Base-by-base conservation (phyloP, 1,139 yeast species). In the Candida sanyaensis region DNA sequence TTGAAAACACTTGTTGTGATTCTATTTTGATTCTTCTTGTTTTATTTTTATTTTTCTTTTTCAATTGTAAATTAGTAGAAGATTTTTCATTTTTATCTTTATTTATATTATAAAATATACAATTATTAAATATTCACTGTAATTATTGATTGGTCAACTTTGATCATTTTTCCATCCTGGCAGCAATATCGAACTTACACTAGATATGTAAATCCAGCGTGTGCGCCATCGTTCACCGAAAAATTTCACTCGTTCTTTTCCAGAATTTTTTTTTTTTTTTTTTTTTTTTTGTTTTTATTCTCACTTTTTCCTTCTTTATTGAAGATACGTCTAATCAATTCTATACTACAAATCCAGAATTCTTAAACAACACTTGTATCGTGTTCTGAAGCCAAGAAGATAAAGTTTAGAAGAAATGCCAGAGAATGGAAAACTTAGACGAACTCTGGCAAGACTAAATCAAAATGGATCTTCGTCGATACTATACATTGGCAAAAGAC, bases 381-480 rank as follows among this genome's bases (percentile, higher is more conserved):
- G 21, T 36, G 27, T 23, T 27, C 29, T n/a, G n/a, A 10, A 17
- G 21, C 21, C 21, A 17, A 17, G 21, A 17, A 17, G 3, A 2
- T 2, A 36, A 36, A 36, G 12, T 3, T 36, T n/a, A 24, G 39
- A 17, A 13, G 33, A 12, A 27, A 51, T 51, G 55, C 38, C 53
- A 36, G 43, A 29, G 11, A 44, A 45, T 27, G 53, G 48, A 33
- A 42, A 37, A 41, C 40, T 46, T 36, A 49, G 51, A 31, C 37
- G 55, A 24, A 39, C 48, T 27, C 55, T 52, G 51, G 40, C 48
- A 23, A 46, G 56, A 23, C 29, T 53, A 32, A 51, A 44, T 40
- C 54, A 48, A 29, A 44, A 38, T 42, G 37, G 45, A 11, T 28
- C 46, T 6, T 30, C 45, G n/a, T 33, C 46, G 11, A 43, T 33